Evolutionary conservation across 805 yeast species (phyloP).

Genomic region (Yarrowia sp.): DNA sequence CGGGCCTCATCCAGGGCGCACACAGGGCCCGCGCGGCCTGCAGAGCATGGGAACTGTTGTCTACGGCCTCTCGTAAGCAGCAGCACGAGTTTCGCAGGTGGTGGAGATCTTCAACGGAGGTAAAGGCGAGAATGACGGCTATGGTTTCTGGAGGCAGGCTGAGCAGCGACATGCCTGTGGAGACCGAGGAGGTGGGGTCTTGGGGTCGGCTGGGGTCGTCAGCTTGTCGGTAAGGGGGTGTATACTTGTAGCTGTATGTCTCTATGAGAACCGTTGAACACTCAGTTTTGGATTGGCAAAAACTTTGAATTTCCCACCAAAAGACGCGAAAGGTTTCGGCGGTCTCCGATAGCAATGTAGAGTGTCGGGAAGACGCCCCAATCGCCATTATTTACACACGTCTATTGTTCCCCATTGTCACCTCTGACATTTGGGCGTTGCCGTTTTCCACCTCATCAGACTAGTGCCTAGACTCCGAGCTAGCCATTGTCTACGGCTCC

Average conservation of each 20-base stretch:
- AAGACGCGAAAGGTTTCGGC: background rate
- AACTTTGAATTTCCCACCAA: constrained; percentile 6
- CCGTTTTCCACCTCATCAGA: constrained; percentile 5
- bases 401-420: too few relatives aligned
- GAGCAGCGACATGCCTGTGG: constrained; percentile 32
- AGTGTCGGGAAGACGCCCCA: too few relatives aligned
- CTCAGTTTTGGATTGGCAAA: constrained; percentile 10
- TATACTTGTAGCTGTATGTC: too few relatives aligned
- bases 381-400: too few relatives aligned
- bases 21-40: constrained; percentile 16
- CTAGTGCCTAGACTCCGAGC: constrained; percentile 23
- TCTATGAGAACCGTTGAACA: too few relatives aligned
- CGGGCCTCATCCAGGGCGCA: constrained; percentile 24
- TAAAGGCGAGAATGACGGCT: constrained; percentile 25
- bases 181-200: too few relatives aligned
- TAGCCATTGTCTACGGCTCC: constrained; percentile 13
- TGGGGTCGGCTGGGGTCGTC: too few relatives aligned
- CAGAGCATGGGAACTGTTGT: constrained; percentile 10
- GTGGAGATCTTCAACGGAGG: constrained; percentile 10
- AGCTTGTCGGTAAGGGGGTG: too few relatives aligned
- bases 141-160: constrained; percentile 31
- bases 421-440: too few relatives aligned
- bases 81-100: constrained; percentile 20
- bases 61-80: constrained; percentile 16
- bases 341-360: background rate